Conservation (phyloP, 2,329 filamentous ascomycete species). For the Aphanoascus verrucosus region DNA sequence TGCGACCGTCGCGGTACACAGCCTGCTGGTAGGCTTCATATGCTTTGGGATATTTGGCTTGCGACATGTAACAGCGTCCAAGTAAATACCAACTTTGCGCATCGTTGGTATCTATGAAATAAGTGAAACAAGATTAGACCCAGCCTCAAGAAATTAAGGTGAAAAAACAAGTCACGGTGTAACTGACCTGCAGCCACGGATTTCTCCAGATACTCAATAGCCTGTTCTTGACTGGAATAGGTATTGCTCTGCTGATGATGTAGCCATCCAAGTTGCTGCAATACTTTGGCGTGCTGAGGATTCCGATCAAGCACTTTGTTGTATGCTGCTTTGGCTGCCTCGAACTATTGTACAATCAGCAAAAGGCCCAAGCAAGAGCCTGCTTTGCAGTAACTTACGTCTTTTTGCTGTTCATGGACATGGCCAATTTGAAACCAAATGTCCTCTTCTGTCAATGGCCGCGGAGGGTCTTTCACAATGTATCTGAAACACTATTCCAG, state of each 20-base stretch:
- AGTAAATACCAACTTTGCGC: slow-evolving; percentile 98
- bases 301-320: slow-evolving; percentile 86
- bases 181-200: slow-evolving; percentile 78
- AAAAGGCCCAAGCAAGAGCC: neutral
- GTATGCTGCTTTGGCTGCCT: slow-evolving; percentile 85
- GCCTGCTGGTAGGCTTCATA: slow-evolving; percentile 98
- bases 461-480: slow-evolving; percentile 84
- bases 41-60: slow-evolving; percentile 96
- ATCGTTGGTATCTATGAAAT: slow-evolving; percentile 66
- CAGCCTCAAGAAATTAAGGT: neutral
- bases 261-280: slow-evolving; percentile 95
- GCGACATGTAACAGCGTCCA: slow-evolving; percentile 97
- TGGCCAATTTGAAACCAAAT: slow-evolving; percentile 99
- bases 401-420: slow-evolving; percentile 97
- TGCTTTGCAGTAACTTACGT: slow-evolving; percentile 53
- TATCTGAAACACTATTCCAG: slow-evolving; percentile 80
- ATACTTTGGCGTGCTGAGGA: slow-evolving; percentile 91
- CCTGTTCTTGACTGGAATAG: slow-evolving; percentile 86
- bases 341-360: slow-evolving; percentile 54
- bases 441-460: slow-evolving; percentile 88
- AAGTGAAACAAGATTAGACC: slow-evolving; percentile 1
- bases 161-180: neutral
- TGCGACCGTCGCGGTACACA: slow-evolving; percentile 92
- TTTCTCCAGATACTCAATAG: slow-evolving; percentile 94
- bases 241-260: slow-evolving; percentile 91